A percentile compares a stretch with the other conserved stretches of the same genome.
phyloP scores from a whole-genome alignment of 306 rosid species.

The Potentilla sterilis region DNA sequence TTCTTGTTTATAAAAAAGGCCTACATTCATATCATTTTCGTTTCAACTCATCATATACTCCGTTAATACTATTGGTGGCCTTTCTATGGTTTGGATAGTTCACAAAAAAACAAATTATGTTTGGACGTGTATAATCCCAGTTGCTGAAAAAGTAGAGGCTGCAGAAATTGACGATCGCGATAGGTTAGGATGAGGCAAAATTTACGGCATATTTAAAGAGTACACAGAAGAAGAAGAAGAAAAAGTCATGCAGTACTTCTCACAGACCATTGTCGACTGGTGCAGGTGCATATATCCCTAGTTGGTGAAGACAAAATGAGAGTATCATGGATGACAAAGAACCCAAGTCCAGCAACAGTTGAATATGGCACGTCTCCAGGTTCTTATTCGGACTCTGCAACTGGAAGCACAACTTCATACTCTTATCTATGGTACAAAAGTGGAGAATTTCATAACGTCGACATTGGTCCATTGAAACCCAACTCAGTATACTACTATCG shows the following conservation, averaged over 20 bases:
- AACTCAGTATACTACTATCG: constrained; percentile 55
- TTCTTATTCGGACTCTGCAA: constrained; percentile 24
- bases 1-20: too few species aligned
- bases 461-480: constrained; percentile 69
- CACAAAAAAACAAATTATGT: too few species aligned
- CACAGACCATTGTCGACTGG: not conserved
- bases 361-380: constrained; percentile 50
- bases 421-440: constrained; percentile 27
- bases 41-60: not conserved
- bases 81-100: not conserved
- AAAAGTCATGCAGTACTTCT: not conserved
- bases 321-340: constrained; percentile 65
- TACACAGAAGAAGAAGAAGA: too few species aligned
- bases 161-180: not conserved
- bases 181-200: not conserved
- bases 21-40: too few species aligned
- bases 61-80: not conserved
- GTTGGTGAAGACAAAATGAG: constrained; percentile 71
- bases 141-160: not conserved
- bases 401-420: constrained; percentile 54
- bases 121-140: not conserved
- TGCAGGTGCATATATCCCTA: constrained; percentile 75
- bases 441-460: constrained; percentile 61
- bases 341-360: constrained; percentile 39
- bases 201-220: too few species aligned